These are phyloP conservation scores for Lactifluus echinatus DNA, from an alignment of 768 basidiomycete species.

Conservation along the genomic window DNA sequence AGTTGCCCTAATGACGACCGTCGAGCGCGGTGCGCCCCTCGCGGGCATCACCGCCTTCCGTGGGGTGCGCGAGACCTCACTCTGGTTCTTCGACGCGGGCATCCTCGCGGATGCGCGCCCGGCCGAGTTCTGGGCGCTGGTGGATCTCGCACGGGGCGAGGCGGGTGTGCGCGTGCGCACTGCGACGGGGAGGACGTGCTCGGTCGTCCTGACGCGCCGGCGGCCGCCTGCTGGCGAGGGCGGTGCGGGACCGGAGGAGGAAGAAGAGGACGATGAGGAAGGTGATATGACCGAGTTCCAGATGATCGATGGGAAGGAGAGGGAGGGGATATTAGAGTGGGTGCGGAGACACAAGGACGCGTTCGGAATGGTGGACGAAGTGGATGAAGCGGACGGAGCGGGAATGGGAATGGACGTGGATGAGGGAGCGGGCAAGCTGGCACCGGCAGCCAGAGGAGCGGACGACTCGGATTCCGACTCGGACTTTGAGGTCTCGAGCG, in stretches of 20 bases:
- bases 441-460: conserved; percentile 4
- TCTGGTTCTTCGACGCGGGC: conserved; percentile 64
- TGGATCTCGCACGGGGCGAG: conserved; percentile 44
- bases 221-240: conserved; percentile 26
- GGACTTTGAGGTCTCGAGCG: conserved; percentile 14
- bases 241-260: conserved; percentile 23
- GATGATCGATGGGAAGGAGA: conserved; percentile 64
- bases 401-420: neutral
- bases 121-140: conserved; percentile 66
- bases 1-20: neutral
- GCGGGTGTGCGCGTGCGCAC: conserved; percentile 40
- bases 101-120: conserved; percentile 71
- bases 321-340: conserved; percentile 59
- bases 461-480: conserved; percentile 19
- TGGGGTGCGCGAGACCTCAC: conserved; percentile 58
- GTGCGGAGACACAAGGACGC: conserved; percentile 44
- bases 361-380: conserved; percentile 37
- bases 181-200: conserved; percentile 60
- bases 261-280: conserved; percentile 34
- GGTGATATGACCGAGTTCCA: conserved; percentile 58
- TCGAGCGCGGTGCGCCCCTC: conserved; percentile 28
- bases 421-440: neutral
- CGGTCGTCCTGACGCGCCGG: conserved; percentile 43
- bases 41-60: conserved; percentile 64
- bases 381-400: neutral